Conservation (phyloP, 1,284 basidiomycete species). For the Trametes sp. region DNA sequence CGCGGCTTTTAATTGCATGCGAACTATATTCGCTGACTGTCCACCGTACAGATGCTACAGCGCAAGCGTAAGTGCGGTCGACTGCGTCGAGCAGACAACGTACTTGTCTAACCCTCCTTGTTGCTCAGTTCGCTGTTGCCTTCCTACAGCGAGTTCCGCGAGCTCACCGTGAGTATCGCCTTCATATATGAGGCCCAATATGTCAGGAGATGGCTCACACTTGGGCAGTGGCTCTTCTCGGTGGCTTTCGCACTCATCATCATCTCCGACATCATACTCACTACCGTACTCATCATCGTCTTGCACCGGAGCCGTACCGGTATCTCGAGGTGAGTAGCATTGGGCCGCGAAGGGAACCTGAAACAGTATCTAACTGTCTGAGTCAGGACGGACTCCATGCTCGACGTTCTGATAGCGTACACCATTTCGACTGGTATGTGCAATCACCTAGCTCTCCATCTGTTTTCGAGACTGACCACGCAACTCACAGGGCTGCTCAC, state of each 20-base stretch:
- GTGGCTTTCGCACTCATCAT: not conserved
- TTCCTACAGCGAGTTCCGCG: not conserved
- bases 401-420: slow-evolving; percentile 1
- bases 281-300: not conserved
- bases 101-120: not conserved
- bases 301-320: not conserved
- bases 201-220: not conserved
- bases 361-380: too few species aligned
- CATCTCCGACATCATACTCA: not conserved
- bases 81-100: too few species aligned
- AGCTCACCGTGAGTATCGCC: slow-evolving; percentile 1
- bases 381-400: not conserved
- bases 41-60: not conserved
- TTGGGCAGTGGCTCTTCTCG: not conserved
- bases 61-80: not conserved
- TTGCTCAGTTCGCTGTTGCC: not conserved
- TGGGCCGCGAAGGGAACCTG: too few species aligned
- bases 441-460: not conserved
- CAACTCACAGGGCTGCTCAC: not conserved
- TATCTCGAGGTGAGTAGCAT: too few species aligned
- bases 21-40: not conserved
- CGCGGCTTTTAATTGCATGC: too few species aligned
- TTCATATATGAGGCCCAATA: too few species aligned
- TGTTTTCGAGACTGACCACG: not conserved
- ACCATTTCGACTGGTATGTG: slow-evolving; percentile 1